These are phyloP conservation scores for Lyophyllum semitale DNA, from an alignment of 768 basidiomycete genomes.

Conservation along the genomic window DNA sequence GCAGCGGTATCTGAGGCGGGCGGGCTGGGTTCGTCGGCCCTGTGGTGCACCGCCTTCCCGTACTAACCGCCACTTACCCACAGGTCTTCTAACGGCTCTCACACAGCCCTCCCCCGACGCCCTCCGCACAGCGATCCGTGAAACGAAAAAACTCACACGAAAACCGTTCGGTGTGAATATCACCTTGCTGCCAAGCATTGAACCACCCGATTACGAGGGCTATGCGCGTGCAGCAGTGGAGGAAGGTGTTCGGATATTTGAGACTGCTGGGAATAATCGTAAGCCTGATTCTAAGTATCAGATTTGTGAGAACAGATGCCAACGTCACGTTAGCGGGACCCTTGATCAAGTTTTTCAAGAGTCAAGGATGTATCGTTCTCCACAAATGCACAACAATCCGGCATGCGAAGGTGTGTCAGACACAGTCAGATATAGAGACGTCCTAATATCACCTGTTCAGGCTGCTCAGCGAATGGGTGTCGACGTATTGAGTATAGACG, in stretches of 20 bases:
- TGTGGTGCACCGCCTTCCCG: neutral
- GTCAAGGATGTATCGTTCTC: conserved; percentile 74
- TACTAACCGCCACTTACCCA: neutral
- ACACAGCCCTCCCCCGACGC: conserved; percentile 87
- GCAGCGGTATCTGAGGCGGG: conserved; percentile 84
- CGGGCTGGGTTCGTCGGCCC: conserved; percentile 59
- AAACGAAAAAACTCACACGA: conserved; percentile 67
- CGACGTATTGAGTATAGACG: conserved; percentile 88
- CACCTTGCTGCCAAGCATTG: conserved; percentile 86
- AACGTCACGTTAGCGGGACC: conserved; percentile 59
- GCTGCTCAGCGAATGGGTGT: conserved; percentile 75
- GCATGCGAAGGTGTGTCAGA: conserved; percentile 68
- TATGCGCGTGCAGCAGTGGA: conserved; percentile 82
- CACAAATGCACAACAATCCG: conserved; percentile 90
- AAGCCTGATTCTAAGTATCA: conserved; percentile 25
- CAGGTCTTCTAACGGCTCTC: conserved; percentile 83
- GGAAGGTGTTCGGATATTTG: conserved; percentile 86
- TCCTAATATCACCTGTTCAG: conserved; percentile 16
- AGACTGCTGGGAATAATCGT: conserved; percentile 94
- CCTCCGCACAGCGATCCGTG: conserved; percentile 75
- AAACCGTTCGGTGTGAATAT: conserved; percentile 87
- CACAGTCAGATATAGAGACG: neutral
- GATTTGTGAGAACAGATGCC: neutral
- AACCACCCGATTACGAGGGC: conserved; percentile 87
- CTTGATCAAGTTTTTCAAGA: conserved; percentile 81